Base-by-base conservation (phyloP, 2,329 filamentous ascomycete species). In the Mariannaea elegans region DNA sequence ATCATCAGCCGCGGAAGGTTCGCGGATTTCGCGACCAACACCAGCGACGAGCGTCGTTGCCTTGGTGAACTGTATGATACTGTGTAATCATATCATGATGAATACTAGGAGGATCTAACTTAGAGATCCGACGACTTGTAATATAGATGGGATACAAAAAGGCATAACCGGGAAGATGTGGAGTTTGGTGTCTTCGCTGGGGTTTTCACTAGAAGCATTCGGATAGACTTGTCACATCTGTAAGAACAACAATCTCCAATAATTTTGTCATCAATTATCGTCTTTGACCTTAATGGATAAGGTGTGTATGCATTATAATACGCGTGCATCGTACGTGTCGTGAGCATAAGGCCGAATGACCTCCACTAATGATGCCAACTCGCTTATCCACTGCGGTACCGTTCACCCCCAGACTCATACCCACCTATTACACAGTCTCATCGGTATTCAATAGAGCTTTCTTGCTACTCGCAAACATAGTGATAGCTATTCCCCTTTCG, bases 111-210 rank as follows among this genome's bases (percentile, higher is more conserved):
- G 19, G 27, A 27, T 38, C 21, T 19, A 23, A 21, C 44, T 18
- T 18, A 5, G 2, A 42, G 3, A 27, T 18, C 21, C 19, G 24
- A 24, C 21, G 13, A 27, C 19, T 18, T 53, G 42, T 54, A 53
- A 29, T 46, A 34, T 49, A 53, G 32, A 39, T 48, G 39, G 42
- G n/a, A 39, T 46, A 21, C 16, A 18, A n/a, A 48, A 48, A n/a
- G 21, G 34, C 34, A 42, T 36, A n/a, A 14, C 32, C 4, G 14
- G 32, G 4, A 8, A 36, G 7, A 36, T 38, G 21, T 6, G 32
- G 39, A 46, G 47, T 51, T 39, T n/a, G 9, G 31, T 24, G 19
- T 36, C 32, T 36, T 18, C 47, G 13, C 9, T 27, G 18, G 34
- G n/a, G 16, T n/a, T 27, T 41, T 27, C 34, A 31, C 34, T 14